Base-by-base conservation (phyloP, 805 yeast genomes). In the Candida verbasci region DNA sequence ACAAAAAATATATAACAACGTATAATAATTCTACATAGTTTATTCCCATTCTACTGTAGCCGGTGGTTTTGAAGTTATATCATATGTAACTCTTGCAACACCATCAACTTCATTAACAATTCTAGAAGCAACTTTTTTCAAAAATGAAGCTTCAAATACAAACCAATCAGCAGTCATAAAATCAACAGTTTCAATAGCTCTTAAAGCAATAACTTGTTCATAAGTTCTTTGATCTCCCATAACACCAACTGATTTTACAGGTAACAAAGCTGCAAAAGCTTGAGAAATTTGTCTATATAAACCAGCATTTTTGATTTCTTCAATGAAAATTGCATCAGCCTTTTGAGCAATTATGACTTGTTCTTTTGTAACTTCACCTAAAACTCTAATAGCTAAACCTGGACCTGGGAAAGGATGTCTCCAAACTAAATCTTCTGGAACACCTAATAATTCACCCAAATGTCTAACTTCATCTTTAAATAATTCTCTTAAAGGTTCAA, bases 331-430 rank as follows among this genome's bases (percentile, higher is more conserved):
- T 64, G 72, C 74, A 63, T 93, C 99, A 44, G 99, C 98, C 61
- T 87, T 91, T 69, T 97, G 84, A 30, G 97, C 98, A 58, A 93
- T 93, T 58, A 80, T 91, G 40, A 93, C 93, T 71, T 93, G 98
- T 48, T 73, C 80, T 49, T 79, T 84, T 41, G 96, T 86, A 46
- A 93, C 97, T 70, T 91, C 97, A 52, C 99, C 99, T 33, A 93
- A 73, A 39, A 93, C 94, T 69, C 99, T 83, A 63, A 93, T 93
- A 51, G 97, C 99, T 59, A 93, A 85, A 72, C 99, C 99, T 62
- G 99, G 99, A 61, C 99, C 99, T 54, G 99, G 99, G 95, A 93
- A 93, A 40, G 99, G 99, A 62, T 93, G 99, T 76, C 99, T 86
- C 97, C 97, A 91, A 49, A 93, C 97, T 52, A 93, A 76, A 53